Conservation (phyloP, 2,329 filamentous ascomycete genomes). For the Endoconidiophora polonica region DNA sequence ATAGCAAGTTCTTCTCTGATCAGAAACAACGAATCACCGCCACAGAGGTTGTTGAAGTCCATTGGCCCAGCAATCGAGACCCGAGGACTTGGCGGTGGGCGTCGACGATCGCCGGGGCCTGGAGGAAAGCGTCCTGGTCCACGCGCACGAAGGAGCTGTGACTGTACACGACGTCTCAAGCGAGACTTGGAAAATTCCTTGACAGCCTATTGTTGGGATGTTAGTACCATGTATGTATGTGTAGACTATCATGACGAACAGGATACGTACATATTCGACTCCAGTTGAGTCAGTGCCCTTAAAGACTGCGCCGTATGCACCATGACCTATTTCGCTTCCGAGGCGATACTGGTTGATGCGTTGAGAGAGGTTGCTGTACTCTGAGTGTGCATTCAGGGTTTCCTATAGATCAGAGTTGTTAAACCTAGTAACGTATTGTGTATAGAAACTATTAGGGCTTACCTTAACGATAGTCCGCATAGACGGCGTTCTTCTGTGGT, state of each 20-base stretch:
- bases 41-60: conserved; percentile 26
- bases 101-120: conserved; percentile 16
- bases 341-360: conserved; percentile 92
- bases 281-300: conserved; percentile 80
- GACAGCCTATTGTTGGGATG: conserved; percentile 47
- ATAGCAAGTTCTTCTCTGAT: conserved; percentile 96
- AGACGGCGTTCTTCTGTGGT: conserved; percentile 40
- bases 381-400: conserved; percentile 76
- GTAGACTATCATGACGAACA: not conserved
- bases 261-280: conserved; percentile 64
- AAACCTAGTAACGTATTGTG: not conserved
- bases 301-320: conserved; percentile 89
- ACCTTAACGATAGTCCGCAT: conserved; percentile 43
- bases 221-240: conserved; percentile 9
- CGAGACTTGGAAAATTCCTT: conserved; percentile 96
- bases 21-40: conserved; percentile 56
- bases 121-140: conserved; percentile 26
- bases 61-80: conserved; percentile 6
- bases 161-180: conserved; percentile 76
- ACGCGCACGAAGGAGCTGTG: conserved; percentile 53
- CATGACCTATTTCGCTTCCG: conserved; percentile 86
- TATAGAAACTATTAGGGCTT: conserved; percentile 4
- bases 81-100: conserved; percentile 4
- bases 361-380: conserved; percentile 78
- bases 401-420: conserved; percentile 36